Evolutionary conservation across 306 rosid genomes (phyloP).

Genomic region (Malus fusca): DNA sequence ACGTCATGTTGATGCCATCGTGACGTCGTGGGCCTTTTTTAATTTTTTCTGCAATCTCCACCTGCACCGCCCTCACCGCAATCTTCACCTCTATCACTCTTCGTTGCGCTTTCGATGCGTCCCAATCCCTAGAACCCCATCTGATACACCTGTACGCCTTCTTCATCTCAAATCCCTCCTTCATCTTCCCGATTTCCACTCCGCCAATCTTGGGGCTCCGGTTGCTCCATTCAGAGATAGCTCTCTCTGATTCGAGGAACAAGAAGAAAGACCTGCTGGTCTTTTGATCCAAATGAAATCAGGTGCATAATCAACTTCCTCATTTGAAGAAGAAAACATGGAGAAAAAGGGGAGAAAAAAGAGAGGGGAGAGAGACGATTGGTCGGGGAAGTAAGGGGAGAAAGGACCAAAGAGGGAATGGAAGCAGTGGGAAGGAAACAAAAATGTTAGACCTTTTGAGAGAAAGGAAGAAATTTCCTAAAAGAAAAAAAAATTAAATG

Average conservation of each 20-base stretch:
- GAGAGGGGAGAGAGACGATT: too few species aligned
- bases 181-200: neutral
- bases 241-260: too few species aligned
- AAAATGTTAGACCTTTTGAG: too few species aligned
- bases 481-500: too few species aligned
- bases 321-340: too few species aligned
- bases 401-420: neutral
- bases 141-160: slow-evolving; percentile 47
- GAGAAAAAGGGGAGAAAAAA: too few species aligned
- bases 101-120: slow-evolving; percentile 52
- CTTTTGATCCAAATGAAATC: too few species aligned
- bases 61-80: slow-evolving; percentile 38
- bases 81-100: slow-evolving; percentile 37
- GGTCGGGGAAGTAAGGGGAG: too few species aligned
- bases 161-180: slow-evolving; percentile 35
- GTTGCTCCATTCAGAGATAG: neutral
- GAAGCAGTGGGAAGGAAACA: slow-evolving; percentile 2
- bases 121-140: slow-evolving; percentile 48
- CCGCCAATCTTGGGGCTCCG: slow-evolving; percentile 68
- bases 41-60: neutral
- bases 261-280: too few species aligned
- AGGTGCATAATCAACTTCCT: too few species aligned
- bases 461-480: too few species aligned
- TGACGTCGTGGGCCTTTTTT: slow-evolving; percentile 10
- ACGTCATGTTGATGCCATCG: too few species aligned